phyloP scores from a whole-genome alignment of 2,329 filamentous ascomycete genomes.

The Aspergillus sp. region DNA sequence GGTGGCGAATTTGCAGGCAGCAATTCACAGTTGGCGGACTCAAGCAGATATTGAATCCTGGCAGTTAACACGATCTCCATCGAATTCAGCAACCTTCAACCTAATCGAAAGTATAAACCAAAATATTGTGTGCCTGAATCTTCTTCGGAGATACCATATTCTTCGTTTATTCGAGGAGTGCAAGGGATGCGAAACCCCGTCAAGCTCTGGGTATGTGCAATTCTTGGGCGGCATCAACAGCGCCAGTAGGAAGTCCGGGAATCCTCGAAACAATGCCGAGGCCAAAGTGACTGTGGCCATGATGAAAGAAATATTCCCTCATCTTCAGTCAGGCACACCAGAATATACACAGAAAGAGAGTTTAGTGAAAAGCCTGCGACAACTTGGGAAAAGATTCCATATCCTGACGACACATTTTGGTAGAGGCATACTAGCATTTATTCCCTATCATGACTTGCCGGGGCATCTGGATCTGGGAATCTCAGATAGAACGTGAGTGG shows the following conservation, averaged over 20 bases:
- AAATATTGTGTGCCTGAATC: neutral
- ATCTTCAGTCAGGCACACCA: neutral
- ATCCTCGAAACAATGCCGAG: conserved; percentile 3
- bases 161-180: conserved; percentile 3
- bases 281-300: conserved; percentile 1
- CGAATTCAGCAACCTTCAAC: neutral
- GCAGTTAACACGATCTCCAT: neutral
- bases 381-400: conserved; percentile 4
- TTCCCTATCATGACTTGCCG: neutral
- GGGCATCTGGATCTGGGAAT: neutral
- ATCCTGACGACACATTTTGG: conserved; percentile 1
- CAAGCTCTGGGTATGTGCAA: conserved; percentile 1
- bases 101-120: neutral
- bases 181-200: conserved; percentile 2
- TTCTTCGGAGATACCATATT: conserved; percentile 5
- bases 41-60: neutral
- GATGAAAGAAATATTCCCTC: conserved; percentile 4
- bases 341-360: neutral
- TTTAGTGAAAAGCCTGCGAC: neutral
- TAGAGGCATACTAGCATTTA: conserved; percentile 5
- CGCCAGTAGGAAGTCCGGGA: neutral
- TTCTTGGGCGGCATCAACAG: neutral
- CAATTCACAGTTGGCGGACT: neutral
- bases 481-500: neutral
- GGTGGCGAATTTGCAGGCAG: neutral